Evolutionary conservation across 495 filamentous ascomycete genomes (phyloP).

Genomic region (Amphirosellinia nigrospora): DNA sequence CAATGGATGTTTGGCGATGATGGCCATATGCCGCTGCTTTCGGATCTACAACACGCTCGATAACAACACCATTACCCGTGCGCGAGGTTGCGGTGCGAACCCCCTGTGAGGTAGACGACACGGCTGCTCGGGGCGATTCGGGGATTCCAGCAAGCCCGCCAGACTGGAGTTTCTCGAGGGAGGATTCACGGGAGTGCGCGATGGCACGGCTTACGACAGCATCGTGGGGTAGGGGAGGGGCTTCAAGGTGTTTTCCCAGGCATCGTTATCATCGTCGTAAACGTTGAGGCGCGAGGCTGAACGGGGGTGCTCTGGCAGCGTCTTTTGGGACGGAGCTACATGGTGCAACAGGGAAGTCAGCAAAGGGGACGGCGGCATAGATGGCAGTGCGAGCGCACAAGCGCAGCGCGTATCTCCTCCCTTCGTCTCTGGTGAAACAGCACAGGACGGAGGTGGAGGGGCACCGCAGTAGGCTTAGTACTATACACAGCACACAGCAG

Average conservation of each 20-base stretch:
- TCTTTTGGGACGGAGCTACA: constrained; percentile 57
- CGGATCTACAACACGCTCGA: constrained; percentile 67
- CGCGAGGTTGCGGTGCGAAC: constrained; percentile 46
- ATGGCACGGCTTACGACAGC: constrained; percentile 41
- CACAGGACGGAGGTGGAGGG: constrained; percentile 3
- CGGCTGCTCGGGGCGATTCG: constrained; percentile 38
- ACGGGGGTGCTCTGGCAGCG: constrained; percentile 56
- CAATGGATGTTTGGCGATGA: constrained; percentile 91
- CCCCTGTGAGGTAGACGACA: constrained; percentile 38
- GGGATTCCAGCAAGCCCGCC: constrained; percentile 51
- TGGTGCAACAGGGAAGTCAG: constrained; percentile 36
- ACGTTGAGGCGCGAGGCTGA: constrained; percentile 50
- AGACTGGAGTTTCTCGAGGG: constrained; percentile 59
- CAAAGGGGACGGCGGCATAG: constrained; percentile 26
- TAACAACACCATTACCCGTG: constrained; percentile 55
- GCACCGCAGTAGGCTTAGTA: constrained; percentile 17
- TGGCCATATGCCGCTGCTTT: constrained; percentile 73
- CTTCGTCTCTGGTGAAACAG: constrained; percentile 31
- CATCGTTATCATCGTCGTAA: constrained; percentile 47
- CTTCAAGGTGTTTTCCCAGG: constrained; percentile 53
- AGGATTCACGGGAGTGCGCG: constrained; percentile 57
- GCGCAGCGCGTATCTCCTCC: constrained; percentile 15
- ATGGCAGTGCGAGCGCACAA: constrained; percentile 15
- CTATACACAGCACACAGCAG: constrained; percentile 18
- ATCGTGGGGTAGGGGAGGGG: constrained; percentile 45